Percentiles rank a stretch among this genome's conserved stretches.
Evolutionary conservation across 345 rosid species (phyloP).

Genomic region (Gossypium herbaceum): DNA sequence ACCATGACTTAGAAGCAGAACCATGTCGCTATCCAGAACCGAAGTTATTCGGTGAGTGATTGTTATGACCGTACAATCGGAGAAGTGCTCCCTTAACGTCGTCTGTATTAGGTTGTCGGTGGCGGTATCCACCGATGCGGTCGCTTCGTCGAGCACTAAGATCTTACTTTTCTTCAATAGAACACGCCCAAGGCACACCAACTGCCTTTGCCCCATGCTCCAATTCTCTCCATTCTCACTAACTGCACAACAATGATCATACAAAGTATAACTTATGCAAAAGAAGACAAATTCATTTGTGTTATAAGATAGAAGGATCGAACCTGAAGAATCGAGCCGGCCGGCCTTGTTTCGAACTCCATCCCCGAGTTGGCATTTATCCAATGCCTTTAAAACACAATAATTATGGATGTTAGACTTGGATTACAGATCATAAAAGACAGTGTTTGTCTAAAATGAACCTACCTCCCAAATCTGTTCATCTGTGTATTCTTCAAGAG

Average conservation of each 20-base stretch:
- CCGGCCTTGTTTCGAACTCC: constrained; percentile 52
- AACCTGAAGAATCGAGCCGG: constrained; percentile 49
- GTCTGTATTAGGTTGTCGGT: constrained; percentile 58
- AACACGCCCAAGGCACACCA: constrained; percentile 54
- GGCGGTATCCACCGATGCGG: constrained; percentile 58
- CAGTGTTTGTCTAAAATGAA: background rate
- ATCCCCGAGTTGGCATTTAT: constrained; percentile 60
- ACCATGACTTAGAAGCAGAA: constrained; percentile 47
- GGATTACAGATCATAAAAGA: background rate
- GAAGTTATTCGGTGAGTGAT: constrained; percentile 54
- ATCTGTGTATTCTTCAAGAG: constrained; percentile 52
- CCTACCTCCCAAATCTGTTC: constrained; percentile 58
- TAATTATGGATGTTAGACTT: background rate
- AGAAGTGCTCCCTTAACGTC: constrained; percentile 43
- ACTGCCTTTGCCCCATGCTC: constrained; percentile 69
- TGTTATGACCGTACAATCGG: constrained; percentile 44
- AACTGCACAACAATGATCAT: constrained; percentile 23
- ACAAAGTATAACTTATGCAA: background rate
- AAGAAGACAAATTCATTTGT: background rate
- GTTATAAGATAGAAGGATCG: constrained; percentile 7
- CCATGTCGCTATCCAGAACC: constrained; percentile 51
- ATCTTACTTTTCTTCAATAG: constrained; percentile 47
- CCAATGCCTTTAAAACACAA: constrained; percentile 38
- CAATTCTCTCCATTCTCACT: constrained; percentile 60
- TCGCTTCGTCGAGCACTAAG: constrained; percentile 63